These are phyloP conservation scores for Aspergillus arachidicola DNA, from an alignment of 2,329 filamentous ascomycete species.

Conservation along the genomic window DNA sequence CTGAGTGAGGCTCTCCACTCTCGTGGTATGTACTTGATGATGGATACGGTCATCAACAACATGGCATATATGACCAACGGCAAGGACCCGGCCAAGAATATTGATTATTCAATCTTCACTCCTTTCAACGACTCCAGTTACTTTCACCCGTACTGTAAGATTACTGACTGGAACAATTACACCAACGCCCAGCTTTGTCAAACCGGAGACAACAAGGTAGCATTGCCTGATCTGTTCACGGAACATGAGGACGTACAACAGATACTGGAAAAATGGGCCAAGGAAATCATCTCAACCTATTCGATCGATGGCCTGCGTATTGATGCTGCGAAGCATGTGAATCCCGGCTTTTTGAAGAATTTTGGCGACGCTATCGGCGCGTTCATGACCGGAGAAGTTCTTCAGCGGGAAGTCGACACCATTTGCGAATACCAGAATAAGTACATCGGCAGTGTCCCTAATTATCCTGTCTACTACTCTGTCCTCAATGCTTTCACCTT, in stretches of 20 bases:
- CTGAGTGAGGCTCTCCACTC: constrained; percentile 46
- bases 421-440: constrained; percentile 44
- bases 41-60: constrained; percentile 50
- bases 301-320: constrained; percentile 54
- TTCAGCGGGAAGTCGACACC: constrained; percentile 35
- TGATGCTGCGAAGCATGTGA: constrained; percentile 53
- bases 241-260: constrained; percentile 43
- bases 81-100: constrained; percentile 6
- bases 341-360: constrained; percentile 41
- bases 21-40: constrained; percentile 53
- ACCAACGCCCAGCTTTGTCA: constrained; percentile 35
- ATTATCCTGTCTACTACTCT: constrained; percentile 45
- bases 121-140: constrained; percentile 26
- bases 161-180: constrained; percentile 19
- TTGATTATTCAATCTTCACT: constrained; percentile 21
- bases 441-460: constrained; percentile 48
- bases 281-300: constrained; percentile 45
- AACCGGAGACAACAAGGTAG: constrained; percentile 49
- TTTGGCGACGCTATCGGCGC: constrained; percentile 40
- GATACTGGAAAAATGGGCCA: constrained; percentile 45
- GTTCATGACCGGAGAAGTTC: constrained; percentile 52
- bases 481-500: constrained; percentile 36
- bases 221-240: constrained; percentile 51
- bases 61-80: constrained; percentile 19
- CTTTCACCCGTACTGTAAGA: constrained; percentile 22